These are phyloP conservation scores for Mollisiaceae sp. DNA, from an alignment of 2,329 filamentous ascomycete species.

Conservation along the genomic window DNA sequence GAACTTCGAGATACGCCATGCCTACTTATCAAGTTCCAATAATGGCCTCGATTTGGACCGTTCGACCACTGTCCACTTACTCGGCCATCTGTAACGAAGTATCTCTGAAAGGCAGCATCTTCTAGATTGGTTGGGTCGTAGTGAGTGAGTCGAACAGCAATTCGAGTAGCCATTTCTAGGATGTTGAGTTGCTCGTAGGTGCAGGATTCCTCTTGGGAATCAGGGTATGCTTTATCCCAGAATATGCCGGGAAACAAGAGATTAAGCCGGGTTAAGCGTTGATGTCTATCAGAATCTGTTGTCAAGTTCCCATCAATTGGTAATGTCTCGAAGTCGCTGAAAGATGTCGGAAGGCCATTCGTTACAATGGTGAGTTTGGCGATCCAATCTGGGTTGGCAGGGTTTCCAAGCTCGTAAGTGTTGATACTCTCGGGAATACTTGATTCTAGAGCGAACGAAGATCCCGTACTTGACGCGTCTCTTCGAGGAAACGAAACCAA, in stretches of 20 bases:
- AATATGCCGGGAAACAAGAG: slow-evolving; percentile 2
- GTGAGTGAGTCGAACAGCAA: neutral
- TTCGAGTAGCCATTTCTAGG: neutral
- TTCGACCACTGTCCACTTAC: neutral
- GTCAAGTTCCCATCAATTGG: neutral
- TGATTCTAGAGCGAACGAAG: neutral
- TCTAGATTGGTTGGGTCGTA: slow-evolving; percentile 1
- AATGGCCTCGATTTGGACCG: slow-evolving; percentile 7
- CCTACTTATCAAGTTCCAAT: neutral
- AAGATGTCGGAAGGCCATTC: slow-evolving; percentile 5
- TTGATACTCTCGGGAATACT: neutral
- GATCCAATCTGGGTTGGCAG: neutral
- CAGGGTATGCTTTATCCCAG: neutral
- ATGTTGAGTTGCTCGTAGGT: slow-evolving; percentile 3
- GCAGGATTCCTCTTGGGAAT: neutral
- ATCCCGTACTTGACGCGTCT: neutral
- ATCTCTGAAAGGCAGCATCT: slow-evolving; percentile 3
- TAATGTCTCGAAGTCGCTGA: neutral
- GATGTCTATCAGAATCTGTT: neutral
- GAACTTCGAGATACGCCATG: neutral
- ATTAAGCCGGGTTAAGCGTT: too few species aligned
- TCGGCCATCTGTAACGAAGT: slow-evolving; percentile 1
- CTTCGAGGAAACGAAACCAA: neutral
- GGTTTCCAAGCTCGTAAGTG: slow-evolving; percentile 6
- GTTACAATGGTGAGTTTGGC: neutral